These are phyloP conservation scores for Penicillium tannophilum DNA, from an alignment of 495 filamentous ascomycete species.

Conservation along the genomic window DNA sequence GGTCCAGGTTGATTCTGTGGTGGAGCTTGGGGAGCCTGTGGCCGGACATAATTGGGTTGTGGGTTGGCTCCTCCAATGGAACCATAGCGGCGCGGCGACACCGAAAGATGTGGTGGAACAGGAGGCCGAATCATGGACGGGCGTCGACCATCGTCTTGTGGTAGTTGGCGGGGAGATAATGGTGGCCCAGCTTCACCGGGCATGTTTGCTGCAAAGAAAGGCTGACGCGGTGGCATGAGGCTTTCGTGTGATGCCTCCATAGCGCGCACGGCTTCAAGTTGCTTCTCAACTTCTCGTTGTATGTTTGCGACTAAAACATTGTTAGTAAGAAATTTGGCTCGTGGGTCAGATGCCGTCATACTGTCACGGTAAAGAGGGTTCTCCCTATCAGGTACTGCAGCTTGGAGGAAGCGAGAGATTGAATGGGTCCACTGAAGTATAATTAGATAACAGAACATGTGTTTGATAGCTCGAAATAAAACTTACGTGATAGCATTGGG, in stretches of 20 bases:
- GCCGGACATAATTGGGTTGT: constrained; percentile 65
- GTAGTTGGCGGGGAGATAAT: constrained; percentile 87
- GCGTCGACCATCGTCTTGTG: constrained; percentile 82
- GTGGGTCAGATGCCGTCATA: constrained; percentile 24
- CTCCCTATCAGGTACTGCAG: constrained; percentile 68
- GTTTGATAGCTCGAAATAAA: background rate
- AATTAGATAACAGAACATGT: constrained; percentile 17
- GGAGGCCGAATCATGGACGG: constrained; percentile 68
- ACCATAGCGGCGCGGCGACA: constrained; percentile 79
- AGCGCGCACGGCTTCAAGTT: constrained; percentile 68
- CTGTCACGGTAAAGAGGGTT: constrained; percentile 59
- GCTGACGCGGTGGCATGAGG: constrained; percentile 71
- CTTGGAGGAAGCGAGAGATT: constrained; percentile 69
- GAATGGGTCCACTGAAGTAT: constrained; percentile 67
- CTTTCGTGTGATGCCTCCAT: constrained; percentile 80
- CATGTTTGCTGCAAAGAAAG: constrained; percentile 73
- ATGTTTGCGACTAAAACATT: constrained; percentile 66
- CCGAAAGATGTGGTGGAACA: constrained; percentile 74
- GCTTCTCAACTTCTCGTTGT: constrained; percentile 83
- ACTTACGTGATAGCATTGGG: constrained; percentile 72
- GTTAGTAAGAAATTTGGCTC: constrained; percentile 15
- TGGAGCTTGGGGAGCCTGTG: constrained; percentile 69
- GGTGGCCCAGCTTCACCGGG: constrained; percentile 71
- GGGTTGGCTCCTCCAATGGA: constrained; percentile 76
- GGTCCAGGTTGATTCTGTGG: constrained; percentile 65